phyloP scores from a whole-genome alignment of 2,329 filamentous ascomycete species.

The Trichophyton benhamiae region DNA sequence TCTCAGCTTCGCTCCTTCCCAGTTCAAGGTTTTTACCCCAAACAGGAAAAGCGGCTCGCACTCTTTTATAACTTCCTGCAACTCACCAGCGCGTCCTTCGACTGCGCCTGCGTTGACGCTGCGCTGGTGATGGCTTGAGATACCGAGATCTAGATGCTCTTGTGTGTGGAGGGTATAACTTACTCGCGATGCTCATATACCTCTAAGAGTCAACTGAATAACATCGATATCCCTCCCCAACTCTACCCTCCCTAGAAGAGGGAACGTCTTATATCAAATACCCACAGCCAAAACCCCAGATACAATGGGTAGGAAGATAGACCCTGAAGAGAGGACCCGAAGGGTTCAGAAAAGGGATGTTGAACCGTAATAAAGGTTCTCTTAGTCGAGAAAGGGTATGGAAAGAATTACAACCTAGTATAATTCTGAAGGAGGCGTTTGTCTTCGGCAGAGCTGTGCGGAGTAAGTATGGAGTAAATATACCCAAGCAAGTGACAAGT shows the following conservation, averaged over 20 bases:
- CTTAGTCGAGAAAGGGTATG: neutral
- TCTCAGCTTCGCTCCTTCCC: slow-evolving; percentile 1
- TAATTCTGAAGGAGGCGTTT: no score
- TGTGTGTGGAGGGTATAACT: neutral
- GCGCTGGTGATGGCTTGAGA: neutral
- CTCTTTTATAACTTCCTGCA: neutral
- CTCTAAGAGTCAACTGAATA: neutral
- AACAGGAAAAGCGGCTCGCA: neutral
- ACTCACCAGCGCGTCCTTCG: neutral
- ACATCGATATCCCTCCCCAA: neutral
- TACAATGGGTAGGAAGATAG: slow-evolving; percentile 10
- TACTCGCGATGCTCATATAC: neutral
- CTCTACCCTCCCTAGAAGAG: neutral
- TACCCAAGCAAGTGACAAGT: neutral
- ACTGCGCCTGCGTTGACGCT: neutral
- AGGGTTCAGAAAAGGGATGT: neutral
- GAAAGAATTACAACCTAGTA: neutral
- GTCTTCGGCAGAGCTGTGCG: no score
- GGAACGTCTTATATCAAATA: neutral
- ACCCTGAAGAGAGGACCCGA: slow-evolving; percentile 9
- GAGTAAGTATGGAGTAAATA: no score
- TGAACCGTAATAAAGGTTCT: neutral
- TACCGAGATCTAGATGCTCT: no score
- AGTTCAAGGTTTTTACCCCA: neutral
- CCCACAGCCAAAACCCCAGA: neutral